Base-by-base conservation (phyloP, 768 basidiomycete genomes). In the Auriscalpium microsporum region DNA sequence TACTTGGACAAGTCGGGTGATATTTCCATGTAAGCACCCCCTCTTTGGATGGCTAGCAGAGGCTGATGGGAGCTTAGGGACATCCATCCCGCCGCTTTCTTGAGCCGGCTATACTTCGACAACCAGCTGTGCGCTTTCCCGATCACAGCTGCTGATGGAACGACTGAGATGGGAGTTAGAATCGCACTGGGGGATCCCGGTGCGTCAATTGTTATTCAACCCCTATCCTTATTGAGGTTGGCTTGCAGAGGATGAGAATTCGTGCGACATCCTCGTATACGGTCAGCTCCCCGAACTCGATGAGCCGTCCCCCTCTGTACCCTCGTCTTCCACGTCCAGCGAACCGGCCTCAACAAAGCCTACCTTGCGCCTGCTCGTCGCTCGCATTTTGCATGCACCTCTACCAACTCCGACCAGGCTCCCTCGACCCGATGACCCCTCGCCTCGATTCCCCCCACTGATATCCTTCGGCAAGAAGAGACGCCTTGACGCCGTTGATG, bases 361-460 rank as follows among this genome's bases (percentile, higher is more conserved):
- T 1, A 61, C 54, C 0, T 64, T 86, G 19, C 69, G 72, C 34
- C 71, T 87, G 48, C 62, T 72, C 16, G 86, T 86, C 8, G 84
- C 80, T 0, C 79, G 83, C 42, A 75, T 87, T 56, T 72, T 75
- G 9, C 65, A 77, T 62, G 64, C 67, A 14, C 71, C 76, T 47
- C 73, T 72, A 1, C 58, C 67, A 36, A 63, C 68, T 14, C 66
- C 75, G 10, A 52, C 57, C 28, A 72, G 78, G 7, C 65, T 72
- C 0, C 84, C 84, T 4, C 75, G 88, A 37, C 88, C 88, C 0
- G 88, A 90, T 58, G 88, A 90, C 57, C 88, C 87, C 0, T 87
- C 83, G 6, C 88, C 88, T 8, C 84, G 88, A 16, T 73, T 76
- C 33, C 86, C 87, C 0, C 84, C 86, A 4, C 58, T 62, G 8